Conservation (phyloP, 2,329 filamentous ascomycete species). For the Mycocentrospora acerina region DNA sequence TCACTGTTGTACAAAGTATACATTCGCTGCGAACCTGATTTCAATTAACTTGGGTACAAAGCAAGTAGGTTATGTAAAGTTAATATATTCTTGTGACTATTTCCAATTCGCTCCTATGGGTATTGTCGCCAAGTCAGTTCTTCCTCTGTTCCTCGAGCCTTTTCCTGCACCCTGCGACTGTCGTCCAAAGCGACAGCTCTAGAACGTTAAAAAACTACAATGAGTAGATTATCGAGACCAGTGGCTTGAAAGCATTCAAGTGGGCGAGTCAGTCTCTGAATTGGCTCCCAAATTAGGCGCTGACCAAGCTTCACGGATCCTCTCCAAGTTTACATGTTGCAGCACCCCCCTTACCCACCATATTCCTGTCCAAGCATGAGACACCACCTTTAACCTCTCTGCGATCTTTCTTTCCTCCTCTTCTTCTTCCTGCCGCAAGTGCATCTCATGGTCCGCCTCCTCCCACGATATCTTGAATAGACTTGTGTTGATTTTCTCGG, state of each 20-base stretch:
- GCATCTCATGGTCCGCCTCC: neutral
- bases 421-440: slow-evolving; percentile 3
- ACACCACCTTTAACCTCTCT: slow-evolving; percentile 4
- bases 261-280: neutral
- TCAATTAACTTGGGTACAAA: no score
- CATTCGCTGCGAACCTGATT: no score
- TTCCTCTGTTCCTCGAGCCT: neutral
- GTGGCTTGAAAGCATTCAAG: no score
- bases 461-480: slow-evolving; percentile 2
- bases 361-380: slow-evolving; percentile 5
- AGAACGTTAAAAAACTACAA: no score
- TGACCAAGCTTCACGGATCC: neutral
- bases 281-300: neutral
- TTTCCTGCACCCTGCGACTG: neutral
- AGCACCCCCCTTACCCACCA: slow-evolving; percentile 10
- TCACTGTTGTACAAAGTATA: no score
- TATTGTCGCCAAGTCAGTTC: neutral
- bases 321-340: slow-evolving; percentile 1
- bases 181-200: no score
- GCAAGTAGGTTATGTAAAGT: no score
- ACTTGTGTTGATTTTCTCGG: slow-evolving; percentile 13
- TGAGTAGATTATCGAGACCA: no score
- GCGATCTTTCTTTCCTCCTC: slow-evolving; percentile 3
- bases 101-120: no score
- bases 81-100: no score